Percentiles rank a stretch among this genome's conserved stretches.
Conservation (phyloP, 768 basidiomycete genomes). For the Hygrocybe punicea region DNA sequence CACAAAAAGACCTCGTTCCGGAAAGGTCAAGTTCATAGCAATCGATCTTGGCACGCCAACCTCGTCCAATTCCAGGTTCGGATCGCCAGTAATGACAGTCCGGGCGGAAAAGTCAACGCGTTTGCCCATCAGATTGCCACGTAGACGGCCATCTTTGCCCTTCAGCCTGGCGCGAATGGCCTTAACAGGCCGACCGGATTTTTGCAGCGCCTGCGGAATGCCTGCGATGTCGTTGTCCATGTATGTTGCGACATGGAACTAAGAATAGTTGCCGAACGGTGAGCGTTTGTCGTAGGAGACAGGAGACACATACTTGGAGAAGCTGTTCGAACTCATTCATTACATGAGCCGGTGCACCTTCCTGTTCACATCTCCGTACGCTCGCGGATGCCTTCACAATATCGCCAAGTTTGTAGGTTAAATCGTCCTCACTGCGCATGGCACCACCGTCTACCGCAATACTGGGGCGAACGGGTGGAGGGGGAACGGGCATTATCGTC, state of each 20-base stretch:
- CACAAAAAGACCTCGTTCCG: slow-evolving; percentile 72
- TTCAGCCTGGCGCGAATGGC: slow-evolving; percentile 97
- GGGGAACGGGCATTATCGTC: slow-evolving; percentile 95
- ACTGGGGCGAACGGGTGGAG: slow-evolving; percentile 95
- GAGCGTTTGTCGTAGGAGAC: slow-evolving; percentile 2
- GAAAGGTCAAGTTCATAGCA: slow-evolving; percentile 96
- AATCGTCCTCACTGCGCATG: slow-evolving; percentile 95
- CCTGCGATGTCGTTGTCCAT: slow-evolving; percentile 99
- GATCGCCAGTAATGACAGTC: slow-evolving; percentile 98
- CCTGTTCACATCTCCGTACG: slow-evolving; percentile 88
- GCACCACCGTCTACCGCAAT: slow-evolving; percentile 96
- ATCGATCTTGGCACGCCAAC: slow-evolving; percentile 95
- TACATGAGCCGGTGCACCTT: slow-evolving; percentile 94
- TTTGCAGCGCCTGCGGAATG: slow-evolving; percentile 94
- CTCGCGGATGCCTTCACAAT: slow-evolving; percentile 94
- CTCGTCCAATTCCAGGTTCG: slow-evolving; percentile 92
- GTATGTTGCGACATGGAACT: slow-evolving; percentile 99
- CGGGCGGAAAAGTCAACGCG: slow-evolving; percentile 99
- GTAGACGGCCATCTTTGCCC: slow-evolving; percentile 96
- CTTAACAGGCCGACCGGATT: slow-evolving; percentile 96
- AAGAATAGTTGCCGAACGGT: slow-evolving; percentile 2
- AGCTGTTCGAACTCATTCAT: slow-evolving; percentile 95
- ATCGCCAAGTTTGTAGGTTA: slow-evolving; percentile 97
- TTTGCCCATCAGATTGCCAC: slow-evolving; percentile 99
- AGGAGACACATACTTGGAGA: slow-evolving; percentile 65